Conservation (phyloP, 306 rosid species). For the Castanea mollissima region DNA sequence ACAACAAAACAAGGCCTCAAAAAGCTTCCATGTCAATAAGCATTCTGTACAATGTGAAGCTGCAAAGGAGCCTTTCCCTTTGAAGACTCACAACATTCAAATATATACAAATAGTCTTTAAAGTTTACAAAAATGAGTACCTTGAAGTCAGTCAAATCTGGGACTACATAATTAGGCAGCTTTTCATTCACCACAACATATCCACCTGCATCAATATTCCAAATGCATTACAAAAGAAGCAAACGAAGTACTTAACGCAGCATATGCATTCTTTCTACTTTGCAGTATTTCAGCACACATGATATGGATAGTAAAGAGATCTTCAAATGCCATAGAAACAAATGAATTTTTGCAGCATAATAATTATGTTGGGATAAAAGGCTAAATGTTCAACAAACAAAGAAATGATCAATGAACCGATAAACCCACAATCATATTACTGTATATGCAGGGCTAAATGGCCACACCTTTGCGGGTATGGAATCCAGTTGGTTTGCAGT, state of each 20-base stretch:
- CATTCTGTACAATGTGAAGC: too few species aligned
- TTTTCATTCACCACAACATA: constrained; percentile 53
- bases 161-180: constrained; percentile 61
- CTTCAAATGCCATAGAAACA: too few species aligned
- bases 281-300: too few species aligned
- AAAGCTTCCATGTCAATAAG: too few species aligned
- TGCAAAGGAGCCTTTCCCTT: background rate
- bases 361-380: background rate
- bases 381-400: background rate
- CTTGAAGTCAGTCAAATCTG: constrained; percentile 58
- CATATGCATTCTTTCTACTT: too few species aligned
- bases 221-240: background rate
- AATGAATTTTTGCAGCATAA: too few species aligned
- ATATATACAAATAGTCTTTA: background rate
- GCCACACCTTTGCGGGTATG: constrained; percentile 75
- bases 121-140: constrained; percentile 21
- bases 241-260: background rate
- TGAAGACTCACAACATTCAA: background rate
- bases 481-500: constrained; percentile 91
- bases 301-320: too few species aligned
- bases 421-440: background rate
- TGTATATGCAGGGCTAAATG: background rate
- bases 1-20: background rate
- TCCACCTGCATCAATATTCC: constrained; percentile 44
- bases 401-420: background rate